A percentile compares a stretch with the other conserved stretches of the same genome.
Evolutionary conservation across 164 flowering plant genomes (phyloP).

Genomic region (Vitis amurensis): DNA sequence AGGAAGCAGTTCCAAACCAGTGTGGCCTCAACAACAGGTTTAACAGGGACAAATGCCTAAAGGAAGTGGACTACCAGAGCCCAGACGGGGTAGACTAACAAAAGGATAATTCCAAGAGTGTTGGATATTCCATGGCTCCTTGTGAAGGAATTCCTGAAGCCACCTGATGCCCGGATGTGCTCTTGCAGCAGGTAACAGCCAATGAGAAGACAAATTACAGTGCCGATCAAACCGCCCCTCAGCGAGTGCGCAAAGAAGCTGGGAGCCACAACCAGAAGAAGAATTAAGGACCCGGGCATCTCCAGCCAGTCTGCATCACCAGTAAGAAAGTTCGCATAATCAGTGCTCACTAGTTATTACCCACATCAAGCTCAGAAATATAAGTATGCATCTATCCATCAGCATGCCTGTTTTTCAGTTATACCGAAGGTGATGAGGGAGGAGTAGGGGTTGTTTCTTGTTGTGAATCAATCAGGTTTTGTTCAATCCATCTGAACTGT

Average conservation of each 20-base stretch:
- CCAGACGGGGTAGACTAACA: conserved; percentile 82
- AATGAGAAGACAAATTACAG: conserved; percentile 54
- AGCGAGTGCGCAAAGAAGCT: conserved; percentile 54
- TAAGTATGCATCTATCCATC: too few relatives aligned
- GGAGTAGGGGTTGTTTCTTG: too few relatives aligned
- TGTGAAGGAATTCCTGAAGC: conserved; percentile 86
- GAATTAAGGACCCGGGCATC: conserved; percentile 81
- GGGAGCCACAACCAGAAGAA: conserved; percentile 82
- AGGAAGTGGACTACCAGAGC: conserved; percentile 44
- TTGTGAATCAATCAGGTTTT: background rate
- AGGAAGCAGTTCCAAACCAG: background rate
- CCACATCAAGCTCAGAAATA: too few relatives aligned
- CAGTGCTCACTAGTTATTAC: too few relatives aligned
- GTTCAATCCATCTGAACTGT: background rate
- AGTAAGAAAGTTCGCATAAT: background rate
- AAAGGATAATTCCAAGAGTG: conserved; percentile 73
- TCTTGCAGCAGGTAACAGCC: conserved; percentile 90
- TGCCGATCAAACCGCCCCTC: conserved; percentile 54
- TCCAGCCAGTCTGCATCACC: conserved; percentile 76
- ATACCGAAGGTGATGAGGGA: too few relatives aligned
- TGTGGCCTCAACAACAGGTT: too few relatives aligned
- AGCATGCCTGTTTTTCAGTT: too few relatives aligned
- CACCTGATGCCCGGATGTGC: conserved; percentile 90
- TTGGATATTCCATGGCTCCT: conserved; percentile 73
- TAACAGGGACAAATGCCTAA: conserved; percentile 7